These are phyloP conservation scores for Lichtheimia ornata DNA, from an alignment of 371 early-diverging fungal species.

Conservation along the genomic window DNA sequence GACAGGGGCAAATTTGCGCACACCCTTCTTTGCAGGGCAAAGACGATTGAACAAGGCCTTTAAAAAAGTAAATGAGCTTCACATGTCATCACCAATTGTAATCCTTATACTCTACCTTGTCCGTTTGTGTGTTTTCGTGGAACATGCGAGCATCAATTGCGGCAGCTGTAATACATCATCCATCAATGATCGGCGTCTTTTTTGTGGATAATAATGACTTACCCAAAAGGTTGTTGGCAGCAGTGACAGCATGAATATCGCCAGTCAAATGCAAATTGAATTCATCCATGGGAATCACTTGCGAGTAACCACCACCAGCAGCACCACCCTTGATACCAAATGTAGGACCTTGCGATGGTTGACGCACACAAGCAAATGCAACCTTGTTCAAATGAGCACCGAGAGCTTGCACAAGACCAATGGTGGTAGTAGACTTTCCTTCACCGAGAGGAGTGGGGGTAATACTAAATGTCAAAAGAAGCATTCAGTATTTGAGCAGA, in stretches of 20 bases:
- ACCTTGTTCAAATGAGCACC: conserved; percentile 88
- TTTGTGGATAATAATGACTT: background rate
- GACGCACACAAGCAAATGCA: conserved; percentile 94
- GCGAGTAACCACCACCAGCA: conserved; percentile 97
- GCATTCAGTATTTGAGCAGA: background rate
- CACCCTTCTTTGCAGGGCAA: conserved; percentile 87
- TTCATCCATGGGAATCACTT: conserved; percentile 98
- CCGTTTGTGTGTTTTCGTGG: conserved; percentile 91
- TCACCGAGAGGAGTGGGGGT: conserved; percentile 98
- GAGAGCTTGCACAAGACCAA: conserved; percentile 92
- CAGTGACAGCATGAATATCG: conserved; percentile 96
- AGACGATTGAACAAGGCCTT: conserved; percentile 85
- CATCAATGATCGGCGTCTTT: background rate
- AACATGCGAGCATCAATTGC: conserved; percentile 97
- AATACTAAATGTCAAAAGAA: conserved; percentile 56
- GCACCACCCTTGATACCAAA: conserved; percentile 99
- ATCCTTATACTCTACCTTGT: conserved; percentile 42
- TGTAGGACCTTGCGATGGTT: conserved; percentile 97
- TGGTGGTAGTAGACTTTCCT: conserved; percentile 96
- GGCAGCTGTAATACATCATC: conserved; percentile 67
- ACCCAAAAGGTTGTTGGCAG: conserved; percentile 88
- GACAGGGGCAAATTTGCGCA: conserved; percentile 76
- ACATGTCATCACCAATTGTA: conserved; percentile 20
- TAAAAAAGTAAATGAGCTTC: conserved; percentile 2
- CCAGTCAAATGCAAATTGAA: conserved; percentile 98